Evolutionary conservation across 495 filamentous ascomycete species (phyloP), one percentile per base, ranked within the genome.

Genomic region (Xylaria venustula): DNA sequence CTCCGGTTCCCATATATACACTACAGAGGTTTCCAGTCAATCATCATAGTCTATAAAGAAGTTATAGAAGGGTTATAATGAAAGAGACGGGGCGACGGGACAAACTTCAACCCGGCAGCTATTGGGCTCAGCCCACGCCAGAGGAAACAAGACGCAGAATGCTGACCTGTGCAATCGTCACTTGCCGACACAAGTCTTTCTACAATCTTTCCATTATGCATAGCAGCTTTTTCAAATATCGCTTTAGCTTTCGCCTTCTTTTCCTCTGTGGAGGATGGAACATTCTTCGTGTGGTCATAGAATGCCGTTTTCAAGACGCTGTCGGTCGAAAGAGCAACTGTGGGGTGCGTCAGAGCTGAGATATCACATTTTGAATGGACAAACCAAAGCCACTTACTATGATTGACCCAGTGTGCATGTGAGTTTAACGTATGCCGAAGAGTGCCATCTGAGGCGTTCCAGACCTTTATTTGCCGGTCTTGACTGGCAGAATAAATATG

Each of bases 381-480:
- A 26, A 20, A 22, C 11, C 5, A 34, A 34, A 34, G n/a, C 40
- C 17, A 54, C 58, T 20, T 54, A 61, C 58, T 61, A 71, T 98
- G 92, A 74, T 99, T 99, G 9, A 99, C 88, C 83, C 94, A 95
- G 72, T 97, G 93, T 0, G 90, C 91, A 69, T 99, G 95, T 1
- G 88, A 81, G 1, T 85, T 85, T 32, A 98, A 76, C 1, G 85
- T 90, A 71, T 95, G 88, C 41, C 90, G 79, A 15, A 97, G 77
- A 0, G 88, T 91, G 7, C 92, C 92, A 54, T 87, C 85, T 22
- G 82, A 79, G 7, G 90, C 82, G 66, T 93, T 87, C 93, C 95
- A 99, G 8, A 97, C 85, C 62, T 94, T 94, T 61, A 99, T 85
- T 4, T 90, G 90, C 77, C 92, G 92, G 74, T 99, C 95, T 69